phyloP scores from a whole-genome alignment of 1,284 basidiomycete species.

The Papiliotrema nemorosa region DNA sequence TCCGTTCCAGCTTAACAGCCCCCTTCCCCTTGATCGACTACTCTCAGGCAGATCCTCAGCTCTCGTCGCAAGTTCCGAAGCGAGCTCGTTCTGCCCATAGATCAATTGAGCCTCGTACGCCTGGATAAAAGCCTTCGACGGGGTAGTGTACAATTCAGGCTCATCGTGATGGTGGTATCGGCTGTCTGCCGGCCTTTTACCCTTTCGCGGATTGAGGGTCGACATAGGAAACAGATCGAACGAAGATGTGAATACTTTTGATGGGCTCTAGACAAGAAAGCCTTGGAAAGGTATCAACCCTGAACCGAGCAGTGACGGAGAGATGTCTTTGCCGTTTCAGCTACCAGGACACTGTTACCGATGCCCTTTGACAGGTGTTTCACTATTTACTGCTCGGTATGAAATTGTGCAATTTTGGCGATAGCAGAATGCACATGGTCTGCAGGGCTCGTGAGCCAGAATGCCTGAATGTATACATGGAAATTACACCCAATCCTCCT shows the following conservation, averaged over 20 bases:
- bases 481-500: no score
- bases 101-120: constrained; percentile 43
- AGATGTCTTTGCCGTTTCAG: not conserved
- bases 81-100: constrained; percentile 14
- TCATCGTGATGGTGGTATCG: no score
- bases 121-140: constrained; percentile 23
- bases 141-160: no score
- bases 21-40: constrained; percentile 4
- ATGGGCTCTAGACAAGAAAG: not conserved
- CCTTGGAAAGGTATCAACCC: not conserved
- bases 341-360: no score
- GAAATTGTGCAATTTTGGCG: no score
- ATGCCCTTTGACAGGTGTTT: no score
- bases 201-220: not conserved
- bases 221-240: not conserved
- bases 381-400: no score
- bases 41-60: constrained; percentile 1
- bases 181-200: not conserved
- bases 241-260: not conserved
- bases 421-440: no score
- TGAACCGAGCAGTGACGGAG: not conserved
- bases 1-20: constrained; percentile 28
- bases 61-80: constrained; percentile 2
- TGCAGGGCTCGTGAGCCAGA: no score
- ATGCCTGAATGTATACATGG: no score